Evolutionary conservation across 1,139 yeast species (phyloP), one percentile per base, ranked within the genome.

Genomic region (Zygoascus meyerae): DNA sequence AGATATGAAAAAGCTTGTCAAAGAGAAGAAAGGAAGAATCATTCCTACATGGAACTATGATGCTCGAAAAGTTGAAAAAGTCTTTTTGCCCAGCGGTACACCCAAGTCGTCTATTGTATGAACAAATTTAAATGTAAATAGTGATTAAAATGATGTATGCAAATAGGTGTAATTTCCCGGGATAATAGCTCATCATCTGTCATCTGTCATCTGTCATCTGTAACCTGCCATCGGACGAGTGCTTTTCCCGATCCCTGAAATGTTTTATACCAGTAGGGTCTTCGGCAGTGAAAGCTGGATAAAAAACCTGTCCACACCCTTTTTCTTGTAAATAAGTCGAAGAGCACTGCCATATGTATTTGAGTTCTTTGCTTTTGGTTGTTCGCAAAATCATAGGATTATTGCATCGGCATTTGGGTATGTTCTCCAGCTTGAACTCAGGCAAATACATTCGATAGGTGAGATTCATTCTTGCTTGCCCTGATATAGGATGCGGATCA

Each of bases 371-470:
- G 11, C 36, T 32, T 21, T 28, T 43, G 5, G 59, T 56, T 1
- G 58, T 56, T n/a, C 61, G 50, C 21, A 77, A 57, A 3, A 68
- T 60, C 81, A 77, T 77, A 1, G 71, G 62, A 10, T 62, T 47
- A 10, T 59, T 58, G 54, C 82, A 77, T 10, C 65, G 62, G 59
- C 94, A 84, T 42, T 51, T 58, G 0, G 89, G 87, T 2, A 70
- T 52, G 16, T 66, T 57, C 0, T 66, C 59, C 0, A 63, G 50
- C 44, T 54, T 66, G 64, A 31, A 64, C 48, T 34, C 69, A 51
- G 54, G 48, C 8, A 74, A 71, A 50, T 73, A 76, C 70, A 74
- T 71, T 32, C 94, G 64, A 58, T 76, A 83, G 0, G 94, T 84
- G 39, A 84, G 60, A 55, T 80, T 83, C 54, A 81, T 73, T 43